A percentile compares a stretch with the other conserved stretches of the same genome.
These are phyloP conservation scores for Ricinus communis DNA, from an alignment of 345 rosid genomes.

Conservation along the genomic window DNA sequence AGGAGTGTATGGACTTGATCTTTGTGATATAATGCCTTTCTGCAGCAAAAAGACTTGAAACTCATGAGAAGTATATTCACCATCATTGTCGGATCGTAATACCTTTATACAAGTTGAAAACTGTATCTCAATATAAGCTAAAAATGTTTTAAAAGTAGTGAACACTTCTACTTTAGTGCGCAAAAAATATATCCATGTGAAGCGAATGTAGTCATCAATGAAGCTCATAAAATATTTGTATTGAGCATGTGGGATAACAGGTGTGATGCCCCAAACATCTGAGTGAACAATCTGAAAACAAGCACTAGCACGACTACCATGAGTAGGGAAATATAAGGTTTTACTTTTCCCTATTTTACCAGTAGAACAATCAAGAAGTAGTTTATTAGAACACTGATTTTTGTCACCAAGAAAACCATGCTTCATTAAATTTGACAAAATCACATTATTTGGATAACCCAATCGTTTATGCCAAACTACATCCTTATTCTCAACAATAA, in stretches of 20 bases:
- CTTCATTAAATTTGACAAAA: too few species aligned
- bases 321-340: too few species aligned
- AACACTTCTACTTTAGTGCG: not conserved
- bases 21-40: not conserved
- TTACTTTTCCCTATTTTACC: too few species aligned
- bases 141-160: not conserved
- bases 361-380: too few species aligned
- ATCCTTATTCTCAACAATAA: too few species aligned
- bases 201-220: not conserved
- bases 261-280: not conserved
- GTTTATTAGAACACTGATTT: too few species aligned
- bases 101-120: not conserved
- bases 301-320: too few species aligned
- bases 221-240: not conserved
- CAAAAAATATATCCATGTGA: not conserved
- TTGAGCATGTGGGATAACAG: not conserved
- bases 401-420: too few species aligned
- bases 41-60: not conserved
- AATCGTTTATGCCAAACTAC: too few species aligned
- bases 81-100: not conserved
- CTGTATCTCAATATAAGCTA: not conserved
- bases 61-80: not conserved
- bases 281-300: too few species aligned
- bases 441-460: too few species aligned
- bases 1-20: not conserved